Evolutionary conservation across 2,329 filamentous ascomycete genomes (phyloP).

Genomic region (Ilyonectria mors-panacis): DNA sequence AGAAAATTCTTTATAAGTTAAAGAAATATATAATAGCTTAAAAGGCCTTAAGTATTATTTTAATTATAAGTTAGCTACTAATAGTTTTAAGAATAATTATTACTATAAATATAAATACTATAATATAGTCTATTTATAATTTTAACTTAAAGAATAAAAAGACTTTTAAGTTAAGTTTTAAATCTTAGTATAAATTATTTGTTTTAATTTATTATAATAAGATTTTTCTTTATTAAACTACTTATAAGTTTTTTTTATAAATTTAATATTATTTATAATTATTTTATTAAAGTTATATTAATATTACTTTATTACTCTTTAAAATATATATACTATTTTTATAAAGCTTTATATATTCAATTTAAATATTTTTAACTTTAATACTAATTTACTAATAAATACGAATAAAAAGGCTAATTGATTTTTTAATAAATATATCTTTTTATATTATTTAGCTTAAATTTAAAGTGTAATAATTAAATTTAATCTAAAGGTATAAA

Average conservation of each 20-base stretch:
- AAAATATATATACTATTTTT: background rate
- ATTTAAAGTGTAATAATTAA: too few species aligned
- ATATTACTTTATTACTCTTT: background rate
- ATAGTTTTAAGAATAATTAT: constrained; percentile 49
- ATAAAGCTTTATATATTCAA: background rate
- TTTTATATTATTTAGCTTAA: too few species aligned
- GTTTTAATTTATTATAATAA: constrained; percentile 44
- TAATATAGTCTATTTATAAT: background rate
- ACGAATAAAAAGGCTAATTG: background rate
- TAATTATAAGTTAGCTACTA: constrained; percentile 46
- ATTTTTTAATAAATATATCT: background rate
- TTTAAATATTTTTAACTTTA: background rate
- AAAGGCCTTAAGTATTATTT: background rate
- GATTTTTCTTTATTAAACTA: constrained; percentile 45
- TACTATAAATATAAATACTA: constrained; percentile 40
- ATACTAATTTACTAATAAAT: background rate
- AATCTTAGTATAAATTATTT: constrained; percentile 49
- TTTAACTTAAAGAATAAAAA: constrained; percentile 42
- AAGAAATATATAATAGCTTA: constrained; percentile 27
- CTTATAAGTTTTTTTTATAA: constrained; percentile 47
- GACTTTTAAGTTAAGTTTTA: constrained; percentile 38
- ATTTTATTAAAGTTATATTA: background rate
- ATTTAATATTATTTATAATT: background rate
- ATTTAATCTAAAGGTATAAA: too few species aligned
- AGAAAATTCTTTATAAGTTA: constrained; percentile 45